Conservation (phyloP, 441 rosid genomes). For the Cnidoscolus chayamansa region DNA sequence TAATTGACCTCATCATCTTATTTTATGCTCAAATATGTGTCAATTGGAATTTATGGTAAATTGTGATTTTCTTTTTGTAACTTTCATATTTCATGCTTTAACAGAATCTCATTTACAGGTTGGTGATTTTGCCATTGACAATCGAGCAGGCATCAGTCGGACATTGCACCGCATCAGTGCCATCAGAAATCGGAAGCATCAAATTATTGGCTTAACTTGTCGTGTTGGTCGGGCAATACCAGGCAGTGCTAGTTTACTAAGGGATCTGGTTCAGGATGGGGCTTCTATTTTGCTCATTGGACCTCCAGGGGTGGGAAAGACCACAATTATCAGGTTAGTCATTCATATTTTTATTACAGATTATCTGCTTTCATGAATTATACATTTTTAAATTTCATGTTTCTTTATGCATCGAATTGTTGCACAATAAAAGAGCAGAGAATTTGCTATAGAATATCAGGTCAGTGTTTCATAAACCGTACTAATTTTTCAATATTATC, state of each 20-base stretch:
- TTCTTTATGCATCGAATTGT: not conserved
- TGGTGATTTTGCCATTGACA: conserved; percentile 84
- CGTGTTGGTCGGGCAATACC: conserved; percentile 86
- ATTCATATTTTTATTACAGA: conserved; percentile 10
- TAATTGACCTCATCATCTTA: not conserved
- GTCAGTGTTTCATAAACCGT: not conserved
- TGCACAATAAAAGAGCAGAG: not conserved
- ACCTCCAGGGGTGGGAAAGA: conserved; percentile 95
- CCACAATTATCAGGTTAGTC: conserved; percentile 78
- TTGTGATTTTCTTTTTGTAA: not conserved
- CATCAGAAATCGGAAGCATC: conserved; percentile 69
- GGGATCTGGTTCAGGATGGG: conserved; percentile 73
- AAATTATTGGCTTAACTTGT: conserved; percentile 85
- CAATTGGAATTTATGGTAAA: not conserved
- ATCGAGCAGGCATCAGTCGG: conserved; percentile 85
- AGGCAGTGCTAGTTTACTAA: conserved; percentile 71
- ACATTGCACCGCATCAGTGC: conserved; percentile 88
- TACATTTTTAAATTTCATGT: not conserved
- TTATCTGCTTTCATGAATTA: conserved; percentile 15
- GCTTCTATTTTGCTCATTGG: conserved; percentile 82
- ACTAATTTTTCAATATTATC: not conserved
- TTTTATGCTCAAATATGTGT: not conserved
- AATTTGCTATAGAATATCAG: not conserved
- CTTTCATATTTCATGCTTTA: conserved; percentile 8
- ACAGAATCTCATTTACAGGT: conserved; percentile 38